Conservation (phyloP, 2,329 filamentous ascomycete species). For the Berkeleyomyces basicola region DNA sequence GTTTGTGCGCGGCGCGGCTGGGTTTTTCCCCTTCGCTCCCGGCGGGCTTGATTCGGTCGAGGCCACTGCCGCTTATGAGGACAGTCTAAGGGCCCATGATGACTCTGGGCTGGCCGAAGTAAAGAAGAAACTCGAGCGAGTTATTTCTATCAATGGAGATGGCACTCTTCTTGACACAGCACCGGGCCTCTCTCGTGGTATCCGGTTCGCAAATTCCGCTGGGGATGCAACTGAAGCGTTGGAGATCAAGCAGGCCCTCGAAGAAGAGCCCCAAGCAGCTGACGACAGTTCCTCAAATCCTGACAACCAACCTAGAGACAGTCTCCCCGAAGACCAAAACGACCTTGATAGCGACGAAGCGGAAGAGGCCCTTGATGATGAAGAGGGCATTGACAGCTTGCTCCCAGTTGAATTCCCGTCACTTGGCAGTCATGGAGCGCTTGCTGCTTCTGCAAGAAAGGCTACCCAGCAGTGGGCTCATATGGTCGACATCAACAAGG, state of each 20-base stretch:
- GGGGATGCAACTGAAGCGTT: constrained; percentile 42
- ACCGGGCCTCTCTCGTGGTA: constrained; percentile 65
- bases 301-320: constrained; percentile 19
- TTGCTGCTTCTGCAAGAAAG: constrained; percentile 56
- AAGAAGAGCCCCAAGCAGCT: constrained; percentile 28
- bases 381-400: constrained; percentile 64
- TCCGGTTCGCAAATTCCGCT: constrained; percentile 50
- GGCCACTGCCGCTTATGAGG: constrained; percentile 68
- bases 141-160: constrained; percentile 67
- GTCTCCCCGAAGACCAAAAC: constrained; percentile 14
- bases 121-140: constrained; percentile 51
- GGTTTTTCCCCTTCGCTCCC: constrained; percentile 87
- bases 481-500: constrained; percentile 88
- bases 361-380: constrained; percentile 25
- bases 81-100: constrained; percentile 29
- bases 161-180: constrained; percentile 66
- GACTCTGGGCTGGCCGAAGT: constrained; percentile 23
- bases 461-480: constrained; percentile 87
- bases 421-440: constrained; percentile 63
- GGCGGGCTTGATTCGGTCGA: constrained; percentile 79
- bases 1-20: constrained; percentile 81
- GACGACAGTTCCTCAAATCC: constrained; percentile 12
- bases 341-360: constrained; percentile 16
- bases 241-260: constrained; percentile 36
- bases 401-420: constrained; percentile 88